Conservation (phyloP, 768 basidiomycete species). For the Lactarius evosmus region DNA sequence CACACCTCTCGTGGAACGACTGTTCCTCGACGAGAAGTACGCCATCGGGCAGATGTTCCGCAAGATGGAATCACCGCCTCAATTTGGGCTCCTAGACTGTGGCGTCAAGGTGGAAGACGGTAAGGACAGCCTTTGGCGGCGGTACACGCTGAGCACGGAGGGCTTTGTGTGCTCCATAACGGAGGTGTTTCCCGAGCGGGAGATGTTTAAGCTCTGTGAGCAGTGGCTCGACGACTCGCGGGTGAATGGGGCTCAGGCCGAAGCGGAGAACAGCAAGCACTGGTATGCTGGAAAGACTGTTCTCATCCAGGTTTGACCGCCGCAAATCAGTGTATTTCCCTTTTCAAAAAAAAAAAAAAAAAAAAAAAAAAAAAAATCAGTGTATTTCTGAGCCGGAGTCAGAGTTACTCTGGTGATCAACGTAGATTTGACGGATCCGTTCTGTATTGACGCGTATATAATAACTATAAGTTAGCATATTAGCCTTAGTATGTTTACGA, state of each 20-base stretch:
- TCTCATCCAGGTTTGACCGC: constrained; percentile 7
- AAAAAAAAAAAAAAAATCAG: too few species aligned
- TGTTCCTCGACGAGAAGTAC: constrained; percentile 64
- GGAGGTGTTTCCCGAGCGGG: constrained; percentile 63
- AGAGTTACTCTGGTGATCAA: background rate
- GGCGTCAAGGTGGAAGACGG: constrained; percentile 37
- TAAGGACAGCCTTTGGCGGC: constrained; percentile 44
- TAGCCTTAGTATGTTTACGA: background rate
- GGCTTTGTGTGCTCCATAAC: constrained; percentile 64
- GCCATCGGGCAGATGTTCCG: constrained; percentile 69
- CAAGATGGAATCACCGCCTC: constrained; percentile 48
- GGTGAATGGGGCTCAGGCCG: background rate
- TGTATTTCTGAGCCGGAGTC: too few species aligned
- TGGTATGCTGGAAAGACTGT: constrained; percentile 17
- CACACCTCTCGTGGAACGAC: constrained; percentile 51
- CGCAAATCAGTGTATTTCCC: too few species aligned
- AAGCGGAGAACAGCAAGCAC: constrained; percentile 17
- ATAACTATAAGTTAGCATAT: too few species aligned
- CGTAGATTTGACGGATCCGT: background rate
- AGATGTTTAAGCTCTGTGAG: constrained; percentile 59
- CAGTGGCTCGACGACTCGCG: constrained; percentile 48
- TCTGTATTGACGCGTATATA: too few species aligned
- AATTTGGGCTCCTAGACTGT: constrained; percentile 57
- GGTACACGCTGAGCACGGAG: constrained; percentile 53
- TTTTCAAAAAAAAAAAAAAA: too few species aligned